Evolutionary conservation across 2,329 filamentous ascomycete species (phyloP).

Genomic region (Microcera coccophila): DNA sequence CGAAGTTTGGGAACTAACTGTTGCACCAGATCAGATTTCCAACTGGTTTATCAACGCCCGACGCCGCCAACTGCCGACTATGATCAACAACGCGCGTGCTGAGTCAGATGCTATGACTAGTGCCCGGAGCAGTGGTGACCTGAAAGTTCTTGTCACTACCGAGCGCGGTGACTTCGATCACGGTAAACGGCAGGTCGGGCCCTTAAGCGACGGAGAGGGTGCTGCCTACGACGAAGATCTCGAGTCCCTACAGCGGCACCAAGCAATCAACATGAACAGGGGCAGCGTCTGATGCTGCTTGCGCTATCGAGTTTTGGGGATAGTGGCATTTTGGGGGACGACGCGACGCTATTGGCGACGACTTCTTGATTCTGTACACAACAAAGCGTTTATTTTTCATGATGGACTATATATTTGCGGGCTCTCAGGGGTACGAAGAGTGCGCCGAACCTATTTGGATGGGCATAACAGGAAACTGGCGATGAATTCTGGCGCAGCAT

Average conservation of each 20-base stretch:
- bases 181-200: conserved; percentile 33
- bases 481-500: conserved; percentile 4
- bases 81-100: conserved; percentile 54
- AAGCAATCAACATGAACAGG: conserved; percentile 38
- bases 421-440: too few species aligned
- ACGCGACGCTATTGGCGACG: conserved; percentile 17
- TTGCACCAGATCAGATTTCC: conserved; percentile 59
- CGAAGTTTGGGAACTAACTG: conserved; percentile 9
- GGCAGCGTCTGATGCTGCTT: conserved; percentile 40
- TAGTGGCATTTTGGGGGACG: conserved; percentile 14
- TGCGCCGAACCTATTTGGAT: neutral
- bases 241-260: conserved; percentile 29
- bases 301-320: conserved; percentile 16
- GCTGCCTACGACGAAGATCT: conserved; percentile 45
- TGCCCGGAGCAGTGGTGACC: conserved; percentile 30
- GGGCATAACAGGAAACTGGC: neutral
- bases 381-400: neutral
- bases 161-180: conserved; percentile 39
- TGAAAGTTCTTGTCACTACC: conserved; percentile 37
- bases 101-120: conserved; percentile 47
- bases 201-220: conserved; percentile 47
- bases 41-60: conserved; percentile 82
- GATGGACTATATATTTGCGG: neutral
- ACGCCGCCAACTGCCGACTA: conserved; percentile 58
- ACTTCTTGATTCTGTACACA: neutral